A percentile compares a stretch with the other conserved stretches of the same genome.
These are phyloP conservation scores for Diaporthe eres DNA, from an alignment of 2,329 filamentous ascomycete species.

Conservation along the genomic window DNA sequence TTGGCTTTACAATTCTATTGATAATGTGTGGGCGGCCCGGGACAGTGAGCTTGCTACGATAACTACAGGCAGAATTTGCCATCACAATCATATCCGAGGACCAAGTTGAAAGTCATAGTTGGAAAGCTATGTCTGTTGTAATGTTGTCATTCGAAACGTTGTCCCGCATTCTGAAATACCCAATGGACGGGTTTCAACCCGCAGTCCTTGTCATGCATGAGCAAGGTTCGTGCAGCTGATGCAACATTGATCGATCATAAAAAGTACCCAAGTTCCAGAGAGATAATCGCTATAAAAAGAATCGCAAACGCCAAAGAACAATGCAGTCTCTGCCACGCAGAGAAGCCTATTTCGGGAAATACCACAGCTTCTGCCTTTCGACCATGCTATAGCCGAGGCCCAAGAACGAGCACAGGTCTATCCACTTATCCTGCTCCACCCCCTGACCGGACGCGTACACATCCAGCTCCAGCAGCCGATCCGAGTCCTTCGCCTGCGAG, in stretches of 20 bases:
- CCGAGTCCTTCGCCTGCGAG: conserved; percentile 3
- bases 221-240: not conserved
- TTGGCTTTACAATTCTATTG: not conserved
- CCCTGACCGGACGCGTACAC: conserved; percentile 27
- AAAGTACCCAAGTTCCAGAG: not conserved
- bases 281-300: not conserved
- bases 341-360: conserved; percentile 26
- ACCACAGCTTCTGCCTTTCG: conserved; percentile 27
- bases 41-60: not conserved
- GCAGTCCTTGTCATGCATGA: not conserved
- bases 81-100: not conserved
- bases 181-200: too few species aligned
- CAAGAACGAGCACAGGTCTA: conserved; percentile 29
- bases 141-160: too few species aligned
- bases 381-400: conserved; percentile 26
- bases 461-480: conserved; percentile 16
- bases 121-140: not conserved
- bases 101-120: not conserved
- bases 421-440: conserved; percentile 31
- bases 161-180: too few species aligned
- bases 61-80: too few species aligned
- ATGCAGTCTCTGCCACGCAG: not conserved
- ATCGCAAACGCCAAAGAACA: not conserved
- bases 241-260: not conserved
- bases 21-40: not conserved